Conservation (phyloP, 345 rosid genomes). For the Triadica sebifera region DNA sequence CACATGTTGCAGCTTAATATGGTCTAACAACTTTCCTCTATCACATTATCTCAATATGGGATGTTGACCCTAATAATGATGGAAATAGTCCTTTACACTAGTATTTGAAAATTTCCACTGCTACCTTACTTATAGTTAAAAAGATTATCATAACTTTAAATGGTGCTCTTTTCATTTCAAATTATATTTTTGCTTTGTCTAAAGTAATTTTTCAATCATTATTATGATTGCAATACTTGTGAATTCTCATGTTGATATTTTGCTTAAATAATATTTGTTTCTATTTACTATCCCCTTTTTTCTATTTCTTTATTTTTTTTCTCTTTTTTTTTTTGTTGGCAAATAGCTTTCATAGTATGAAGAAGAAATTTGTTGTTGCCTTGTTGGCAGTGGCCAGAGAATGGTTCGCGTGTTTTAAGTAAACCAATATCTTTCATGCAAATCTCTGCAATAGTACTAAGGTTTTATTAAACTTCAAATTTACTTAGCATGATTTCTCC, state of each 20-base stretch:
- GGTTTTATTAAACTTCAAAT: no score
- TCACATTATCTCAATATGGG: conserved; percentile 90
- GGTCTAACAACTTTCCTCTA: conserved; percentile 97
- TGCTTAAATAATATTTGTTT: no score
- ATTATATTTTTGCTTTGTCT: no score
- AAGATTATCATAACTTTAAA: neutral
- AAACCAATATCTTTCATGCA: no score
- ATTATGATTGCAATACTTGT: neutral
- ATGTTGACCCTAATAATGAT: conserved; percentile 92
- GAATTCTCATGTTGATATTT: neutral
- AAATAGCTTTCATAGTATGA: neutral
- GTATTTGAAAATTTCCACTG: conserved; percentile 38
- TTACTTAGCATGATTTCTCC: no score
- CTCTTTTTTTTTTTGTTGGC: neutral
- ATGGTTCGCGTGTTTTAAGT: no score
- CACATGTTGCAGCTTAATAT: conserved; percentile 96
- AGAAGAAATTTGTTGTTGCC: no score
- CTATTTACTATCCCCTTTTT: no score
- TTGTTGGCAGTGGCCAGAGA: no score
- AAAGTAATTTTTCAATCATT: neutral
- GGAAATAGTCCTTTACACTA: conserved; percentile 97
- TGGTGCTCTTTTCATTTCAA: neutral
- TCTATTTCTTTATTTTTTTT: neutral
- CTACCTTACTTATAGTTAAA: conserved; percentile 1
- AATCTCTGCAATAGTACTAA: no score